Evolutionary conservation across 2,329 filamentous ascomycete genomes (phyloP).

Genomic region (Rhinocladiella mackenziei): DNA sequence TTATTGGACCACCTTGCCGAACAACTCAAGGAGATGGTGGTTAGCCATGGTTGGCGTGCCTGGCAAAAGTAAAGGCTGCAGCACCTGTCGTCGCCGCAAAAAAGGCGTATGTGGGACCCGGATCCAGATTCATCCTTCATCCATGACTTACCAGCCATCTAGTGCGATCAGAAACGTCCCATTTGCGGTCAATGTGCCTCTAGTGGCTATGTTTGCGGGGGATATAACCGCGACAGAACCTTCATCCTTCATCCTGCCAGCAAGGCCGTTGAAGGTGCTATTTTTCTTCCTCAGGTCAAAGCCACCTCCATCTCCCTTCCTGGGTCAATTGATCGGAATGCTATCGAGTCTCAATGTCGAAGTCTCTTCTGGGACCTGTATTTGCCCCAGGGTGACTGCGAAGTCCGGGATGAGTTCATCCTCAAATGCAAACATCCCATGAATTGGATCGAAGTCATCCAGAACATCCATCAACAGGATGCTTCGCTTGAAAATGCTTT

Average conservation of each 20-base stretch:
- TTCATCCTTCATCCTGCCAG: conserved; percentile 48
- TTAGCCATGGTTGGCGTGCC: conserved; percentile 56
- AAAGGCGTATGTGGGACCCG: conserved; percentile 50
- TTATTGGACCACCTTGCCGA: background rate
- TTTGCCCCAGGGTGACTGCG: conserved; percentile 23
- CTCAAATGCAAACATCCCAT: conserved; percentile 23
- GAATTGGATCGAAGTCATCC: conserved; percentile 27
- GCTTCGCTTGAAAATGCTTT: conserved; percentile 24
- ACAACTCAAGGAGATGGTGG: conserved; percentile 7
- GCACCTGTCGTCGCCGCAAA: conserved; percentile 57
- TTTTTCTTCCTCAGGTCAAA: conserved; percentile 19
- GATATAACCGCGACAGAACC: conserved; percentile 60
- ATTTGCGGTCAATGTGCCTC: conserved; percentile 58
- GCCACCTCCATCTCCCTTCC: conserved; percentile 19
- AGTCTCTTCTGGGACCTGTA: conserved; percentile 26
- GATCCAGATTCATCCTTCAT: background rate
- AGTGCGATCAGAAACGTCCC: conserved; percentile 62
- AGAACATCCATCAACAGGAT: conserved; percentile 20
- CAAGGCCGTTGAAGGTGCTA: conserved; percentile 21
- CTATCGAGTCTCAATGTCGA: conserved; percentile 23
- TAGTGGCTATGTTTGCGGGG: conserved; percentile 56
- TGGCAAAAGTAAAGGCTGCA: conserved; percentile 62
- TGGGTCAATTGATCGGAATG: conserved; percentile 19
- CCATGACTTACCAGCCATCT: conserved; percentile 9
- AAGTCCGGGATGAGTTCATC: conserved; percentile 22